These are phyloP conservation scores for Stephanocyclus meneghinianus DNA, from an alignment of 352 stramenopile species.

Conservation along the genomic window DNA sequence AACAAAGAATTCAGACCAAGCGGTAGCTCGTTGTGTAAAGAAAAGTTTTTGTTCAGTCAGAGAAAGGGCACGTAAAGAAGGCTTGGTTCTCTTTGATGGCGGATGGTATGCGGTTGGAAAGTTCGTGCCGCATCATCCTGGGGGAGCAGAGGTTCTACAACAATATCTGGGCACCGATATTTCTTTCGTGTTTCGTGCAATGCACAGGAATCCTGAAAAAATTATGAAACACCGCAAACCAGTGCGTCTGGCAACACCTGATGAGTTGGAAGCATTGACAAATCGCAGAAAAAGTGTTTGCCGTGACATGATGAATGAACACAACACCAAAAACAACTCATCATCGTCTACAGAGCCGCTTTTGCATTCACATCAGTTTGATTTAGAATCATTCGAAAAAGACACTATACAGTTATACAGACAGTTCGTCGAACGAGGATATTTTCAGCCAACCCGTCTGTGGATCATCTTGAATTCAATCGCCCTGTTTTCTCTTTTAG, in stretches of 20 bases:
- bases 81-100: constrained; percentile 25
- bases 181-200: constrained; percentile 25
- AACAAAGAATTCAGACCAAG: neutral
- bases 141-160: constrained; percentile 20
- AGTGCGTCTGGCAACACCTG: constrained; percentile 9
- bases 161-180: constrained; percentile 35
- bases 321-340: neutral
- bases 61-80: constrained; percentile 22
- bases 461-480: constrained; percentile 24
- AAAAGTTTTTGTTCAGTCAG: constrained; percentile 6
- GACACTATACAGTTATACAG: constrained; percentile 21
- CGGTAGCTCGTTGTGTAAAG: neutral
- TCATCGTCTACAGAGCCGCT: neutral
- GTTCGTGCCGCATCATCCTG: constrained; percentile 30
- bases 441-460: constrained; percentile 17
- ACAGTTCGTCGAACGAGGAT: constrained; percentile 18
- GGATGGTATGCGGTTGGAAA: constrained; percentile 29
- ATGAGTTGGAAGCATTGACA: constrained; percentile 17
- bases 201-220: constrained; percentile 26
- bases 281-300: constrained; percentile 14
- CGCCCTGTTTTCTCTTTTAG: constrained; percentile 12
- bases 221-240: constrained; percentile 38
- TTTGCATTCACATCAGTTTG: neutral
- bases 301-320: constrained; percentile 30
- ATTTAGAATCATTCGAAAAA: constrained; percentile 33